These are phyloP conservation scores for Noccaea caerulescens DNA, from an alignment of 345 rosid genomes.

Conservation along the genomic window DNA sequence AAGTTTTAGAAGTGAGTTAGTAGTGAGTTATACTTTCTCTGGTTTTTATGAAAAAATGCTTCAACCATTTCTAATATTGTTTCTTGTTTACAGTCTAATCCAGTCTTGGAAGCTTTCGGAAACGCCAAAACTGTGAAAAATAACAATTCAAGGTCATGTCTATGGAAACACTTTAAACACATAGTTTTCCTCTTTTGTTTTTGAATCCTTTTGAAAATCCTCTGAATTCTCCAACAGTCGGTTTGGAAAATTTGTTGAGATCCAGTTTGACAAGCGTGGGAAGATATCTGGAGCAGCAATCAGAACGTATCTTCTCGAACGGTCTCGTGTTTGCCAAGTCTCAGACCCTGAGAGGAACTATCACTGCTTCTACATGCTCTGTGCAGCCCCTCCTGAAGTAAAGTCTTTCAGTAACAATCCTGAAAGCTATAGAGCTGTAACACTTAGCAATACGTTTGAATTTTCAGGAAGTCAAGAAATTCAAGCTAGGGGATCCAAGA, in stretches of 20 bases:
- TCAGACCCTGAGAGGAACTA: constrained; percentile 84
- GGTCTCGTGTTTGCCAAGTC: constrained; percentile 82
- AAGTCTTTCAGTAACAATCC: constrained; percentile 31
- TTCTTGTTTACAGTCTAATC: constrained; percentile 66
- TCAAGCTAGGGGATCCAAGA: constrained; percentile 70
- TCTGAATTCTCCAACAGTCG: constrained; percentile 52
- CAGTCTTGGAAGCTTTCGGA: constrained; percentile 94
- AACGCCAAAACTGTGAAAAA: constrained; percentile 89
- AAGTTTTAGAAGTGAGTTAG: constrained; percentile 68
- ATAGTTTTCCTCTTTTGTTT: no score
- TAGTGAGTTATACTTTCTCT: not conserved
- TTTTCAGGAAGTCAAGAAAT: constrained; percentile 65
- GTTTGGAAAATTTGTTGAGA: constrained; percentile 91
- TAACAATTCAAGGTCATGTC: constrained; percentile 80
- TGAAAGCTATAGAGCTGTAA: constrained; percentile 21
- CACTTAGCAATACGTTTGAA: constrained; percentile 9
- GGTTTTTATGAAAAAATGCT: constrained; percentile 7
- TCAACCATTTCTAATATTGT: constrained; percentile 17
- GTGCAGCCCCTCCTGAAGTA: constrained; percentile 75
- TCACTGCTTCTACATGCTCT: constrained; percentile 75
- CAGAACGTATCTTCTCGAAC: constrained; percentile 76
- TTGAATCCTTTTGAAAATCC: not conserved
- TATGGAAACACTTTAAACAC: not conserved
- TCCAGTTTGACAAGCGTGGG: constrained; percentile 85
- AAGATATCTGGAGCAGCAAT: constrained; percentile 88